These are phyloP conservation scores for Colletotrichum sp. DNA, from an alignment of 2,329 filamentous ascomycete genomes.

Conservation along the genomic window DNA sequence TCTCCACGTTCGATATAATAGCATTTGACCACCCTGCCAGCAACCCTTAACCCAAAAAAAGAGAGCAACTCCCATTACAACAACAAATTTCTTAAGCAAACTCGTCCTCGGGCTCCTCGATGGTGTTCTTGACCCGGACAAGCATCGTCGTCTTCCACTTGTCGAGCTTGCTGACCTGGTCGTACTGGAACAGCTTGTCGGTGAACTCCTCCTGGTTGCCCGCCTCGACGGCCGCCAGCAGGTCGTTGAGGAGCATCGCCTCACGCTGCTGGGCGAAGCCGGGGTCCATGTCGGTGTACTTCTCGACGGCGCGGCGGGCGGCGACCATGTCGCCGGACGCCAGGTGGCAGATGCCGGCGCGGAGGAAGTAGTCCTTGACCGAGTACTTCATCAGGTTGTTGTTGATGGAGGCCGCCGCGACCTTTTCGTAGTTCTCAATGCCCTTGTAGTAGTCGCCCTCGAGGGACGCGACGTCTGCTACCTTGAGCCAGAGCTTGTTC, in stretches of 20 bases:
- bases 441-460: slow-evolving; percentile 85
- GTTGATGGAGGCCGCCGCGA: slow-evolving; percentile 77
- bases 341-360: slow-evolving; percentile 91
- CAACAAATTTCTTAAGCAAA: slow-evolving; percentile 35
- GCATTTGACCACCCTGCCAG: background rate
- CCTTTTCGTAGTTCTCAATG: slow-evolving; percentile 82
- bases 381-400: slow-evolving; percentile 95
- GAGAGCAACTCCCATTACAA: background rate
- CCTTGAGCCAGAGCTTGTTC: slow-evolving; percentile 93
- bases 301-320: slow-evolving; percentile 78
- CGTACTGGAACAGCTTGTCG: slow-evolving; percentile 87
- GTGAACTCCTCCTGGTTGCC: slow-evolving; percentile 84
- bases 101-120: slow-evolving; percentile 63
- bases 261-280: slow-evolving; percentile 81
- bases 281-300: slow-evolving; percentile 81
- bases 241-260: slow-evolving; percentile 78
- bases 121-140: slow-evolving; percentile 81
- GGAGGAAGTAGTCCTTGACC: slow-evolving; percentile 95
- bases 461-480: slow-evolving; percentile 84
- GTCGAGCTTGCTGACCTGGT: slow-evolving; percentile 91
- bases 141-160: slow-evolving; percentile 95
- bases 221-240: slow-evolving; percentile 76
- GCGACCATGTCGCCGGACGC: slow-evolving; percentile 76
- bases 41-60: background rate
- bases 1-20: background rate